Evolutionary conservation across 306 rosid genomes (phyloP).

Genomic region (Luffa aegyptiaca): DNA sequence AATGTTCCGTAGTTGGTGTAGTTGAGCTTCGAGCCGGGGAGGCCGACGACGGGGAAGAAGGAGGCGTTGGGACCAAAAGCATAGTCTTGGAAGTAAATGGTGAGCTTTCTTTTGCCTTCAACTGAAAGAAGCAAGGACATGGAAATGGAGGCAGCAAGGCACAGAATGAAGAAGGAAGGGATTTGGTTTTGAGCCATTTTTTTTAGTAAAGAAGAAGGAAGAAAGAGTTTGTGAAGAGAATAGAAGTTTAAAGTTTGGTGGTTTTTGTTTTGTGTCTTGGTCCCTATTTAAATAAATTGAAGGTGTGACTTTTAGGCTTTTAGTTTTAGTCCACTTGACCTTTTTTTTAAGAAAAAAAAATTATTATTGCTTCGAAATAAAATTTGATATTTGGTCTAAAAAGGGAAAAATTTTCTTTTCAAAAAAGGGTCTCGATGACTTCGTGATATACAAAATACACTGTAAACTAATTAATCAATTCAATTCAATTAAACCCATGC

Average conservation of each 20-base stretch:
- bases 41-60: conserved; percentile 4
- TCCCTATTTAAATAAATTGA: neutral
- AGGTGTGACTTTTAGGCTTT: neutral
- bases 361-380: neutral
- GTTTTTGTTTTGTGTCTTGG: neutral
- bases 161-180: neutral
- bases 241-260: neutral
- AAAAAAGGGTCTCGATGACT: neutral
- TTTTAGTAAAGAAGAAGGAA: neutral
- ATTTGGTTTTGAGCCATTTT: neutral
- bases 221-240: neutral
- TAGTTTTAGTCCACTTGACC: neutral
- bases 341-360: too few relatives aligned
- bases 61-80: neutral
- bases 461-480: too few relatives aligned
- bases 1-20: neutral
- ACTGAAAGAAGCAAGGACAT: neutral
- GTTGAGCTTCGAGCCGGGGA: neutral
- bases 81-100: neutral
- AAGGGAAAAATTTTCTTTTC: too few relatives aligned
- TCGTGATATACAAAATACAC: neutral
- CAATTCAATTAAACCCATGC: neutral
- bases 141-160: neutral
- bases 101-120: neutral
- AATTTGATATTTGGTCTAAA: neutral